Conservation (phyloP, 176 grass and related monocot genomes). For the Saccharum spontaneum region DNA sequence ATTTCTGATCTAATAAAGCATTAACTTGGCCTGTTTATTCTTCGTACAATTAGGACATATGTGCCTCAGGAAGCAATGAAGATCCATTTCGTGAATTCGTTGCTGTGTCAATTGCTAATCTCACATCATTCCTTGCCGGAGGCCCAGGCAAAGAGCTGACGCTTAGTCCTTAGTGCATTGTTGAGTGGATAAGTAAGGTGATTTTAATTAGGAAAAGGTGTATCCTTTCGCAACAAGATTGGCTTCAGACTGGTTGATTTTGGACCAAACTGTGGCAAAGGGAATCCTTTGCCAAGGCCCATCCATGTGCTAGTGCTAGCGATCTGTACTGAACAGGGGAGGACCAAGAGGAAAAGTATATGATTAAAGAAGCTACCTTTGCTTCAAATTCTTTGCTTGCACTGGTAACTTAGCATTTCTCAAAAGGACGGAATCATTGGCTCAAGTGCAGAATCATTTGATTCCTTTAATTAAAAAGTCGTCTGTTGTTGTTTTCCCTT, state of each 20-base stretch:
- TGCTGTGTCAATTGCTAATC: background rate
- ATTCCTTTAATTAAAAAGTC: constrained; percentile 37
- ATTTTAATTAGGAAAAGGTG: background rate
- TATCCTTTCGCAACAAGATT: background rate
- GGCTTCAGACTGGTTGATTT: background rate
- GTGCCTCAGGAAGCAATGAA: background rate
- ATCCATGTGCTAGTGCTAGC: constrained; percentile 27
- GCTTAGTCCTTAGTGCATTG: background rate
- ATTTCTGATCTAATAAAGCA: background rate
- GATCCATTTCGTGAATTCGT: background rate
- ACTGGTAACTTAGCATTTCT: constrained; percentile 37
- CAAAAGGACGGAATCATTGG: constrained; percentile 37
- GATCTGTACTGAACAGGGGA: constrained; percentile 32
- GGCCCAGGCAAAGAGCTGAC: background rate
- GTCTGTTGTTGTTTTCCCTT: constrained; percentile 49
- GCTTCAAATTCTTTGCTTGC: constrained; percentile 52
- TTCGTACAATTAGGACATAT: background rate
- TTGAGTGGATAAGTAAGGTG: constrained; percentile 42
- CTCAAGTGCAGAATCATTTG: constrained; percentile 46
- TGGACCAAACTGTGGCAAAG: constrained; percentile 4
- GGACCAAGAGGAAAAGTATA: constrained; percentile 32
- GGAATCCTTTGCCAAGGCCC: constrained; percentile 26
- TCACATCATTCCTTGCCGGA: background rate
- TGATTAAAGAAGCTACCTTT: constrained; percentile 41
- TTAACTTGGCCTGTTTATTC: background rate